Evolutionary conservation across 345 rosid genomes (phyloP).

Genomic region (Brassica cretica): DNA sequence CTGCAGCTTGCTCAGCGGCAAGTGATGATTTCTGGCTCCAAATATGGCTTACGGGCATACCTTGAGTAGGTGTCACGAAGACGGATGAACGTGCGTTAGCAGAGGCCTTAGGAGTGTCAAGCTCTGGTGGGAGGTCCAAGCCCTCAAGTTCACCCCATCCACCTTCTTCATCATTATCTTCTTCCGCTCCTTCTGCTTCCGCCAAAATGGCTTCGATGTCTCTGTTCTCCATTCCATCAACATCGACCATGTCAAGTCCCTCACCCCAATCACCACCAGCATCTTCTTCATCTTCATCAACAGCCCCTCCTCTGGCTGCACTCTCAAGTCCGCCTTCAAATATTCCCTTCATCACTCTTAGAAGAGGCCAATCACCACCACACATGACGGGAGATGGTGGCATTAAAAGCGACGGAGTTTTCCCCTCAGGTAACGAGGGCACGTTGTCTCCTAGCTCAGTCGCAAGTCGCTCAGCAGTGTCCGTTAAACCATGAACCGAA

Average conservation of each 20-base stretch:
- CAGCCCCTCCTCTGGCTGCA: background rate
- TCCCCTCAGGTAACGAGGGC: background rate
- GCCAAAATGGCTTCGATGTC: background rate
- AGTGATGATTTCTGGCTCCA: background rate
- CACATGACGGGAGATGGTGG: slow-evolving; percentile 1
- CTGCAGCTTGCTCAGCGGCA: slow-evolving; percentile 5
- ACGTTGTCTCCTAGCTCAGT: background rate
- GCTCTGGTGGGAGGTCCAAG: background rate
- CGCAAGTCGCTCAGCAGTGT: background rate
- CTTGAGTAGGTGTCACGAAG: background rate
- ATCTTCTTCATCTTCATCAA: slow-evolving; percentile 1
- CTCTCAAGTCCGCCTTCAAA: slow-evolving; percentile 1
- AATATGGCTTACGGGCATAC: background rate
- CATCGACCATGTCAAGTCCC: background rate
- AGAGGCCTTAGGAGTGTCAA: background rate
- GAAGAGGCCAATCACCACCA: background rate
- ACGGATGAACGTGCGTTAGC: background rate
- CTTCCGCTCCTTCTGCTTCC: background rate
- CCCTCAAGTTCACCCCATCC: background rate
- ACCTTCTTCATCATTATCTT: background rate
- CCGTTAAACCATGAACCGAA: background rate
- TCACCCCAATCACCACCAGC: slow-evolving; percentile 1
- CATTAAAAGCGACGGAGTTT: background rate
- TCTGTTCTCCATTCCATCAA: slow-evolving; percentile 2
- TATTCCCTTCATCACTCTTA: background rate